phyloP scores from a whole-genome alignment of 805 yeast genomes.

The Teunomyces aglyptinius region DNA sequence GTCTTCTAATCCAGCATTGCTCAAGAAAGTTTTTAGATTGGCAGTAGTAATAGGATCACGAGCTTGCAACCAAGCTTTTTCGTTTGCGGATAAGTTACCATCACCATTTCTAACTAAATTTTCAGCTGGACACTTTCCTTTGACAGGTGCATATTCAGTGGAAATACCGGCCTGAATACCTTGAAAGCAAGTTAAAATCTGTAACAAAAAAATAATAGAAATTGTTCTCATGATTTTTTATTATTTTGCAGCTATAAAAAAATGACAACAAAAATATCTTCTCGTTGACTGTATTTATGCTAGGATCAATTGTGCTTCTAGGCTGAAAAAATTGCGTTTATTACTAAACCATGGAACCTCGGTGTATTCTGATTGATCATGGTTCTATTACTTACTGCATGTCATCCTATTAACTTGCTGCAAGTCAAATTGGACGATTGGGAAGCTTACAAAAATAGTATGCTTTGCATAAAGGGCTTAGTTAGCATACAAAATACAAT shows the following conservation, averaged over 20 bases:
- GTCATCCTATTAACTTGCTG: too few relatives aligned
- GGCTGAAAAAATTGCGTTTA: too few relatives aligned
- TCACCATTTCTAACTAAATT: neutral
- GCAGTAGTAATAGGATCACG: constrained; percentile 9
- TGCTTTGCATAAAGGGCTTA: too few relatives aligned
- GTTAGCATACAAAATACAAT: too few relatives aligned
- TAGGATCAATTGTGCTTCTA: too few relatives aligned
- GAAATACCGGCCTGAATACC: neutral
- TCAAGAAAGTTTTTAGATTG: constrained; percentile 6
- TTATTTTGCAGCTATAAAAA: neutral
- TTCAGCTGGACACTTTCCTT: constrained; percentile 10
- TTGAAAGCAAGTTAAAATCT: neutral
- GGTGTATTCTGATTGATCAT: too few relatives aligned
- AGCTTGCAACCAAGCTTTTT: constrained; percentile 9
- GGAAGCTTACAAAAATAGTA: too few relatives aligned
- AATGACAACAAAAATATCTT: neutral
- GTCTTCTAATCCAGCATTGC: constrained; percentile 6
- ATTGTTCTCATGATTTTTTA: neutral
- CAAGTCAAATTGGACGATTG: too few relatives aligned
- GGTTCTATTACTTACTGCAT: too few relatives aligned
- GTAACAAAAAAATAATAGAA: neutral
- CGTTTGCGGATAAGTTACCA: constrained; percentile 3
- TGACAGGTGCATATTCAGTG: constrained; percentile 12
- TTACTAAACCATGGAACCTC: too few relatives aligned
- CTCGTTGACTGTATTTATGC: too few relatives aligned